Evolutionary conservation across 441 rosid genomes (phyloP), one percentile per base, ranked within the genome.

Genomic region (Gossypium laxum): DNA sequence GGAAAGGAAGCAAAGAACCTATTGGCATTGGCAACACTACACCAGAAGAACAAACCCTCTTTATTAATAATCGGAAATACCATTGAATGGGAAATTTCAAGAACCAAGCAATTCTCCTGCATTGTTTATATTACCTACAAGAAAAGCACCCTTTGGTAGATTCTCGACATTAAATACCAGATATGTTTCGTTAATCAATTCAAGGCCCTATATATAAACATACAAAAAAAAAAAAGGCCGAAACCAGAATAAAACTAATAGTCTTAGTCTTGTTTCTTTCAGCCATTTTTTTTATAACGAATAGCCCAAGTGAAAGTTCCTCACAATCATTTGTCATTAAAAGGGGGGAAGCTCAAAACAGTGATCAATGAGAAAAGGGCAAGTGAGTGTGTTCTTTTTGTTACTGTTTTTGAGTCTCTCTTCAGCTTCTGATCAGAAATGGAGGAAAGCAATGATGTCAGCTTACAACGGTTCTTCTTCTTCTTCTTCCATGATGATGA

Each of bases 21-120:
- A 58, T 0, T 4, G 24, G 47, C 22, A 62, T 0, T 8, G 24
- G 47, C 22, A 62, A 68, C 58, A 41, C 28, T 8, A 11, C 51
- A 62, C 4, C 17, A 38, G 10, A 38, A 38, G 67, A 62, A 63
- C 68, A 6, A 4, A 19, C 10, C 10, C 10, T 26, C 11, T 56
- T 6, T 12, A 22, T 28, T 32, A 32, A 5, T 32, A 32, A 32
- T 32, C 38, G 38, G 41, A 43, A 58, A 65, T 1, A 22, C 15
- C 0, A 17, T 1, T 47, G 43, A 70, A 19, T 3, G 15, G 45
- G 68, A 1, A 38, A 62, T 17, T 10, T 12, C 48, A 56, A 21
- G 47, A 60, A 17, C 51, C 63, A 77, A 72, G 80, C 70, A 26
- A 77, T 67, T 21, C 80, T 69, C 66, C 38, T 60, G 69, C 79